Conservation (phyloP, 1,284 basidiomycete genomes). For the Papiliotrema flavescens region DNA sequence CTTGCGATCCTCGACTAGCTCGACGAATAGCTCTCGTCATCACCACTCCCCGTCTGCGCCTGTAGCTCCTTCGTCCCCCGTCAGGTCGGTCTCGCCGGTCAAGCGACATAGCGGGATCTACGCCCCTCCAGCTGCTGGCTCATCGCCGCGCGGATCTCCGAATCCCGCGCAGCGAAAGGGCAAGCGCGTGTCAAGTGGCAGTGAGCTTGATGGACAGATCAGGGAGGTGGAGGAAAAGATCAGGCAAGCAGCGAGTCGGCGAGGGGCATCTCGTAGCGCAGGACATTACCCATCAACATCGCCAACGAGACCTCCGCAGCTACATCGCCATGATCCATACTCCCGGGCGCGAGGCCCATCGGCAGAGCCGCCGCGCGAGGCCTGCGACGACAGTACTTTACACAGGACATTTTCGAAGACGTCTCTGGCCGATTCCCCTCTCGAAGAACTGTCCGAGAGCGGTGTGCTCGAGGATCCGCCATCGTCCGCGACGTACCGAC, state of each 20-base stretch:
- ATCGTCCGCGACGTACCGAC: not conserved
- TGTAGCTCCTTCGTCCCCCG: not conserved
- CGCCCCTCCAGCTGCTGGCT: not conserved
- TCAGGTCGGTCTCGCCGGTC: not conserved
- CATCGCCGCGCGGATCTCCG: not conserved
- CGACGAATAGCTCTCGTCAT: not conserved
- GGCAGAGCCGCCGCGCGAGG: too few relatives aligned
- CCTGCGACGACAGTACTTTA: too few relatives aligned
- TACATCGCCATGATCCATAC: not conserved
- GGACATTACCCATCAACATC: not conserved
- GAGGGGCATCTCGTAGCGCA: not conserved
- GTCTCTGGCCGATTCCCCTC: too few relatives aligned
- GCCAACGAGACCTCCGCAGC: not conserved
- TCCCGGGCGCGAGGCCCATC: not conserved
- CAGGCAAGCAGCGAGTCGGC: not conserved
- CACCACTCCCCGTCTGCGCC: slow-evolving; percentile 5
- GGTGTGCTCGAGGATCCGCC: not conserved
- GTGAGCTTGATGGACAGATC: slow-evolving; percentile 33
- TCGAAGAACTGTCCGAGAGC: too few relatives aligned
- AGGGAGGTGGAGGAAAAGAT: slow-evolving; percentile 35
- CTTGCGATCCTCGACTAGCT: not conserved
- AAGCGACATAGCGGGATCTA: not conserved
- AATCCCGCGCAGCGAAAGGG: not conserved
- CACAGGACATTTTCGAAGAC: too few relatives aligned
- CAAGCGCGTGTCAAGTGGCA: not conserved